Evolutionary conservation across 2,329 filamentous ascomycete genomes (phyloP).

Genomic region (Thielaviopsis punctulata): DNA sequence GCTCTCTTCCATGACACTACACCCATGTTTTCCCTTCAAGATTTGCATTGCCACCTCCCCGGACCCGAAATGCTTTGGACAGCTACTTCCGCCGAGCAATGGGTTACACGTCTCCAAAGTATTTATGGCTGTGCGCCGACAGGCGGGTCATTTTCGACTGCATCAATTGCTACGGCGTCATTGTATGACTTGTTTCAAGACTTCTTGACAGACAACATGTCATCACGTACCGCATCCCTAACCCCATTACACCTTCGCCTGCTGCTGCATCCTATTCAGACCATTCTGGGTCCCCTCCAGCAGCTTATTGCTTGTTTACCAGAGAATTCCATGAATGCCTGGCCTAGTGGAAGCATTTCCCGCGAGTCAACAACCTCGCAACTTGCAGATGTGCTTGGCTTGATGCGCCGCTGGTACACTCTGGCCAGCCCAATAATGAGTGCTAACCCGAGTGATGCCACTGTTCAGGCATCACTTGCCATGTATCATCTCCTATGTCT

Average conservation of each 20-base stretch:
- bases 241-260: slow-evolving; percentile 44
- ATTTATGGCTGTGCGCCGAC: slow-evolving; percentile 36
- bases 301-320: slow-evolving; percentile 50
- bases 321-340: slow-evolving; percentile 26
- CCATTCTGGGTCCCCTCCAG: slow-evolving; percentile 44
- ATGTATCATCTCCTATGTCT: slow-evolving; percentile 56
- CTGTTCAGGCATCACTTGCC: slow-evolving; percentile 47
- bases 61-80: slow-evolving; percentile 45
- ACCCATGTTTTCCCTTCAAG: slow-evolving; percentile 46
- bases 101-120: slow-evolving; percentile 41
- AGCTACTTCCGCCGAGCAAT: slow-evolving; percentile 38
- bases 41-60: slow-evolving; percentile 48
- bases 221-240: slow-evolving; percentile 26
- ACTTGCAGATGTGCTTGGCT: slow-evolving; percentile 45
- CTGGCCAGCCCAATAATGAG: slow-evolving; percentile 40
- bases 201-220: slow-evolving; percentile 47
- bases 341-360: neutral
- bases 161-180: slow-evolving; percentile 20
- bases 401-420: slow-evolving; percentile 51
- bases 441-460: slow-evolving; percentile 36
- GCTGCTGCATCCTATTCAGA: slow-evolving; percentile 50
- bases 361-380: slow-evolving; percentile 35
- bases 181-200: slow-evolving; percentile 49
- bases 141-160: slow-evolving; percentile 20
- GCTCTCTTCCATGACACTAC: slow-evolving; percentile 47